A percentile compares a stretch with the other conserved stretches of the same genome.
These are phyloP conservation scores for Lepidium didymum DNA, from an alignment of 345 rosid genomes.

Conservation along the genomic window DNA sequence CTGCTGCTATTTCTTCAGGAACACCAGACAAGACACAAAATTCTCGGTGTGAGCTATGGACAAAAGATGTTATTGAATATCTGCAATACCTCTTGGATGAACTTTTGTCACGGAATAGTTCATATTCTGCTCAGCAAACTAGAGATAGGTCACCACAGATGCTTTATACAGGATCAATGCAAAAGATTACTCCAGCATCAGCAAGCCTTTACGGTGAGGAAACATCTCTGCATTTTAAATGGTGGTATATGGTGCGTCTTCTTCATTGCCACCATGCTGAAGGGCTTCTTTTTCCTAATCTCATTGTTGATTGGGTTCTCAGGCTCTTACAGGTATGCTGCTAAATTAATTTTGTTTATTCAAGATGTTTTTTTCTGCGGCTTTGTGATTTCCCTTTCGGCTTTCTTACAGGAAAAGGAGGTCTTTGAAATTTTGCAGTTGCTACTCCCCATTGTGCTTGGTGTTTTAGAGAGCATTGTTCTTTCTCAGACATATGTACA, in stretches of 20 bases:
- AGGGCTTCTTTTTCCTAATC: conserved; percentile 84
- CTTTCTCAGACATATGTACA: conserved; percentile 86
- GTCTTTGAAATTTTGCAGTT: conserved; percentile 75
- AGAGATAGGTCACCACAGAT: conserved; percentile 66
- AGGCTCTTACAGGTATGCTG: conserved; percentile 66
- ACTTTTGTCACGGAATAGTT: conserved; percentile 49
- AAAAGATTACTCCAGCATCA: conserved; percentile 49
- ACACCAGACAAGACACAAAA: conserved; percentile 52
- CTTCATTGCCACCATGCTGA: conserved; percentile 92
- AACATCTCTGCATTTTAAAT: conserved; percentile 75
- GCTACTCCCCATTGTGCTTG: conserved; percentile 83
- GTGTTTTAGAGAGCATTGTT: conserved; percentile 74
- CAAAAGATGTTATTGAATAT: conserved; percentile 90
- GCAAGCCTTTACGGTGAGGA: conserved; percentile 64
- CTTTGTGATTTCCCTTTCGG: conserved; percentile 21
- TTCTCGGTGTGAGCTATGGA: conserved; percentile 86
- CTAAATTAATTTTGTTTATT: not conserved
- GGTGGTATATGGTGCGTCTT: conserved; percentile 94
- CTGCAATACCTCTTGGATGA: conserved; percentile 83
- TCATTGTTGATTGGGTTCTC: conserved; percentile 93
- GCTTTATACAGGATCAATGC: conserved; percentile 58
- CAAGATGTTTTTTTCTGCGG: not conserved
- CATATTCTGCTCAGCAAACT: conserved; percentile 50
- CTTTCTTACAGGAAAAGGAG: conserved; percentile 67
- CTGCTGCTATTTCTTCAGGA: conserved; percentile 59